phyloP scores from a whole-genome alignment of 768 basidiomycete genomes.

The Psilocybe cubensis region DNA sequence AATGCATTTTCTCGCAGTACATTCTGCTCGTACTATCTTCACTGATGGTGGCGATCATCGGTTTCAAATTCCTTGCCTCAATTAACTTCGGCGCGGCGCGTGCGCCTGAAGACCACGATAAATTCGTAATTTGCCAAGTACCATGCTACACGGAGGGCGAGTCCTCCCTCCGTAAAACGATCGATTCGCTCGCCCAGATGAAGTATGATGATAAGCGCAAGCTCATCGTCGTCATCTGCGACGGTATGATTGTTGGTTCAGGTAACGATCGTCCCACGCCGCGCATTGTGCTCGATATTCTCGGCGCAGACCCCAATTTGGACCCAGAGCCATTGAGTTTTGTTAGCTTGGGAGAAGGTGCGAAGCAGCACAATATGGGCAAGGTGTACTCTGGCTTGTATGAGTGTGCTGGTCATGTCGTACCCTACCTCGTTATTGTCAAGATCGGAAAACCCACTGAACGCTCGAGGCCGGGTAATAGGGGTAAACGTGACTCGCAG shows the following conservation, averaged over 20 bases:
- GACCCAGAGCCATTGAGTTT: slow-evolving; percentile 97
- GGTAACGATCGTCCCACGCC: slow-evolving; percentile 97
- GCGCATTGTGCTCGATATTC: slow-evolving; percentile 93
- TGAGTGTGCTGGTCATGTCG: slow-evolving; percentile 92
- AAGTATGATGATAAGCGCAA: slow-evolving; percentile 99
- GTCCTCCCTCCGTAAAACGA: slow-evolving; percentile 79
- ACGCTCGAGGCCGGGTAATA: slow-evolving; percentile 90
- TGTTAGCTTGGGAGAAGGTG: slow-evolving; percentile 90
- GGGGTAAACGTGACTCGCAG: slow-evolving; percentile 98
- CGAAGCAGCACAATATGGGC: slow-evolving; percentile 97
- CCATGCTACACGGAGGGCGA: slow-evolving; percentile 99
- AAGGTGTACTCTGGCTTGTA: slow-evolving; percentile 97
- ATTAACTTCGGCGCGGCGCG: slow-evolving; percentile 80
- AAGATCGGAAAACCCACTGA: slow-evolving; percentile 97
- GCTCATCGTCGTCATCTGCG: slow-evolving; percentile 90
- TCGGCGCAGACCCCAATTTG: slow-evolving; percentile 90
- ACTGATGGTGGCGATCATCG: slow-evolving; percentile 94
- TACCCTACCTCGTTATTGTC: slow-evolving; percentile 90
- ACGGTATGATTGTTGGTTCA: slow-evolving; percentile 97
- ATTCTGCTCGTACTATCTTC: slow-evolving; percentile 88
- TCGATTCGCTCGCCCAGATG: slow-evolving; percentile 91
- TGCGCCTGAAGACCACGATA: slow-evolving; percentile 94
- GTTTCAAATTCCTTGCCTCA: slow-evolving; percentile 94
- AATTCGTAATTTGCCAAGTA: slow-evolving; percentile 97
- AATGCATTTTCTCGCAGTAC: slow-evolving; percentile 91